Evolutionary conservation across 2,329 filamentous ascomycete genomes (phyloP).

Genomic region (Chrysosporium queenslandicum): DNA sequence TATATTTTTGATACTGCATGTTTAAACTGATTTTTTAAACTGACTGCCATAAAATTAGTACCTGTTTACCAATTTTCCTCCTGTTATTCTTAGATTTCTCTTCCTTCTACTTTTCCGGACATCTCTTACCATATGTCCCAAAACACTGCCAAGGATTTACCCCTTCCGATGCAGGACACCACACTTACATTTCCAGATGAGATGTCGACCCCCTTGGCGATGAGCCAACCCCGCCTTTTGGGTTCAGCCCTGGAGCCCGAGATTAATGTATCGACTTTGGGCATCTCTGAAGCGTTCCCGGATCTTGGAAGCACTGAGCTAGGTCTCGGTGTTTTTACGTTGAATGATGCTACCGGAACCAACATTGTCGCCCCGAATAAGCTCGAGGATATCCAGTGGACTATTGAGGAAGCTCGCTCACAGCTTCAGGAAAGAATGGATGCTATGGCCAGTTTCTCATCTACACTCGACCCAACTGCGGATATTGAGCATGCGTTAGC

Average conservation of each 20-base stretch:
- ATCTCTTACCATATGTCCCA: no score
- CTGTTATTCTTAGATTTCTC: no score
- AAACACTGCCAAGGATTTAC: no score
- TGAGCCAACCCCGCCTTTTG: no score
- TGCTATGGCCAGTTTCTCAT: neutral
- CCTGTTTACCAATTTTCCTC: no score
- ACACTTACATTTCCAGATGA: neutral
- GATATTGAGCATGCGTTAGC: neutral
- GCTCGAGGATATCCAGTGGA: neutral
- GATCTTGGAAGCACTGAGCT: neutral
- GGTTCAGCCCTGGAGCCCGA: neutral
- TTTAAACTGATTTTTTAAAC: neutral
- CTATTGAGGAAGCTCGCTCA: neutral
- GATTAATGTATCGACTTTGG: neutral
- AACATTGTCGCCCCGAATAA: neutral
- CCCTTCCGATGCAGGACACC: no score
- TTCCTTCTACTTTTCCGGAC: no score
- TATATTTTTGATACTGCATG: no score
- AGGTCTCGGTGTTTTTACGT: neutral
- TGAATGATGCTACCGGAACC: neutral
- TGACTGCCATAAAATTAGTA: neutral
- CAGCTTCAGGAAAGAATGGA: constrained; percentile 3
- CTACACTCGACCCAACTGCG: neutral
- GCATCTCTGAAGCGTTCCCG: neutral
- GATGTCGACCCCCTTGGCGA: no score